These are phyloP conservation scores for Solanum infundibuliforme DNA, from an alignment of 257 asterid genomes.

Conservation along the genomic window DNA sequence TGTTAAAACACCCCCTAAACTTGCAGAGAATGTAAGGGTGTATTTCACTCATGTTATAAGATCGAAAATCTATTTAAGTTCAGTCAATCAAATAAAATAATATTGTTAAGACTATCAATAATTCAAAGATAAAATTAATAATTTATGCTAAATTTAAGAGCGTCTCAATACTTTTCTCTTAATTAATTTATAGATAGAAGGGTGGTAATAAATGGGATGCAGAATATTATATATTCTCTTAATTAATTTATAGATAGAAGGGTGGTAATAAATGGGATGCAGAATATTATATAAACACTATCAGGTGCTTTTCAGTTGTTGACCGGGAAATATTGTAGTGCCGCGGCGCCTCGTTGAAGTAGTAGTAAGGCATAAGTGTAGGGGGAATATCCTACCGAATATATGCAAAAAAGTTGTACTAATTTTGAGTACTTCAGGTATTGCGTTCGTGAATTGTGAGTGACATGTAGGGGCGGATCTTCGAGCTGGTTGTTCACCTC, in stretches of 20 bases:
- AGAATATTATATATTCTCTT: not conserved
- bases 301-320: not conserved
- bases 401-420: not conserved
- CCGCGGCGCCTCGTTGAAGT: not conserved
- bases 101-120: too few species aligned
- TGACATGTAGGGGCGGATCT: not conserved
- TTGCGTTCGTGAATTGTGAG: not conserved
- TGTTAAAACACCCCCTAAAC: not conserved
- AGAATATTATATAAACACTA: not conserved
- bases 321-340: not conserved
- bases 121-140: too few species aligned
- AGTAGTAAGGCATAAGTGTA: not conserved
- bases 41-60: too few species aligned
- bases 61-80: too few species aligned
- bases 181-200: not conserved
- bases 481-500: too few species aligned
- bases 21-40: too few species aligned
- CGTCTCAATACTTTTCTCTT: not conserved
- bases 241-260: not conserved
- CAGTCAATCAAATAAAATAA: too few species aligned
- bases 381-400: not conserved
- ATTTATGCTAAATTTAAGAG: not conserved
- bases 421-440: not conserved
- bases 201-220: not conserved
- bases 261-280: not conserved